Base-by-base conservation (phyloP, 2,329 filamentous ascomycete species). In the Claviceps cyperi region DNA sequence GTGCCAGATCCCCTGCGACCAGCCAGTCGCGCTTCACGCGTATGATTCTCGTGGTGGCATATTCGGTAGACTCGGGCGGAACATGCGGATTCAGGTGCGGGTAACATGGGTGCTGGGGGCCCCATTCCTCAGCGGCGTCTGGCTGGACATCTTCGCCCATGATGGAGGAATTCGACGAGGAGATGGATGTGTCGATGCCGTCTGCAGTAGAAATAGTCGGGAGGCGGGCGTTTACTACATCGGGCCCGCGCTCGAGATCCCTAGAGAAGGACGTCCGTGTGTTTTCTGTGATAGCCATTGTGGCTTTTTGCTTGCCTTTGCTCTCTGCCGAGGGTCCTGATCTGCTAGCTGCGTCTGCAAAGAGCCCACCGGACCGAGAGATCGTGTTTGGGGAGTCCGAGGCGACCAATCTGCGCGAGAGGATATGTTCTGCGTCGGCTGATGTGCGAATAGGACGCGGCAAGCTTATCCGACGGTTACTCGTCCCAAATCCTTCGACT, bases 81-180 rank as follows among this genome's bases (percentile, higher is more conserved):
- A 96, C 91, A 64, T 98, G 90, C 0, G 90, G 86, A 61, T 97
- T 97, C 39, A 88, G 71, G 62, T 97, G 92, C 46, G 92, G 92
- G 62, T 83, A 97, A 65, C 92, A 98, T 4, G 92, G 91, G 64
- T 98, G 92, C 40, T 84, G 81, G 14, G 90, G 89, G 0, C 92
- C 91, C 92, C 92, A 98, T 66, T 88, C 80, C 48, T 88, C 80
- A 54, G 85, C 84, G 49, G 81, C 74, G 28, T 80, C 81, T 21
- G 77, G 75, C 47, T 81, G 77, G 36, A 84, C 75, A 46, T 82
- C 77, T 35, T 81, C 77, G 38, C 77, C 77, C 71, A 80, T 75
- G 39, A 81, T 81, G 22, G 77, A 80, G 11, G 76, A 80, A 59
- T 79, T 67, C 47, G 71, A 72, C 7, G 76, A 78, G 0, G 76